Percentiles rank a stretch among this genome's conserved stretches.
Conservation (phyloP, 208 protist species). For the Blastocrithidia nonstop region DNA sequence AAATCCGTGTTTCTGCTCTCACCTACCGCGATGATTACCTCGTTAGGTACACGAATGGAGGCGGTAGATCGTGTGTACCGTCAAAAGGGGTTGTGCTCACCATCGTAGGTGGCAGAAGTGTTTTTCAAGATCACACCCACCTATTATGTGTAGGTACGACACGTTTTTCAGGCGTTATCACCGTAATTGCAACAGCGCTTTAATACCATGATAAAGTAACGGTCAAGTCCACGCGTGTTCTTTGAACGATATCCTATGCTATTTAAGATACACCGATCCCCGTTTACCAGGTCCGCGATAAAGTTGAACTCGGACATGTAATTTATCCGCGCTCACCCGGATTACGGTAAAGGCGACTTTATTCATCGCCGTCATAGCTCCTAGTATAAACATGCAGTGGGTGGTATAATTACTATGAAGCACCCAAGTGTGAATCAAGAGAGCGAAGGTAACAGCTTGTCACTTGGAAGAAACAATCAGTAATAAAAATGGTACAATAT, state of each 20-base stretch:
- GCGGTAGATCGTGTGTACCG: constrained; percentile 42
- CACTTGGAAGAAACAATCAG: too few species aligned
- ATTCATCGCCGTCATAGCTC: constrained; percentile 21
- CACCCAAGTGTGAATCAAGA: constrained; percentile 2
- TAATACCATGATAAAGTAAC: constrained; percentile 8
- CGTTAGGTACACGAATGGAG: constrained; percentile 32
- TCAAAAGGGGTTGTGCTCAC: constrained; percentile 44
- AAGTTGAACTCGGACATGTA: constrained; percentile 57
- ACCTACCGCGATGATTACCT: constrained; percentile 20
- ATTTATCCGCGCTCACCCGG: constrained; percentile 65
- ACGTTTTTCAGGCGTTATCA: constrained; percentile 25
- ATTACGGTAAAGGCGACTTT: constrained; percentile 34
- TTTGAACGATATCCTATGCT: constrained; percentile 70
- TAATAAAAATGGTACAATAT: neutral
- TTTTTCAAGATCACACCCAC: constrained; percentile 57
- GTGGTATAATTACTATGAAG: constrained; percentile 16
- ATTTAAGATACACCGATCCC: constrained; percentile 20
- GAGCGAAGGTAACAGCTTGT: too few species aligned
- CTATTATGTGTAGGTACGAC: constrained; percentile 52
- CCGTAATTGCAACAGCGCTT: constrained; percentile 17
- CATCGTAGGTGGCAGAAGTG: constrained; percentile 54
- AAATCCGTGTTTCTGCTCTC: constrained; percentile 26
- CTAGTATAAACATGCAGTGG: constrained; percentile 20
- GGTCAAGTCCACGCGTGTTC: constrained; percentile 8
- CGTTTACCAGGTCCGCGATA: constrained; percentile 27